A percentile compares a stretch with the other conserved stretches of the same genome.
Evolutionary conservation across 2,329 filamentous ascomycete species (phyloP).

Genomic region (Annulohypoxylon truncatum): DNA sequence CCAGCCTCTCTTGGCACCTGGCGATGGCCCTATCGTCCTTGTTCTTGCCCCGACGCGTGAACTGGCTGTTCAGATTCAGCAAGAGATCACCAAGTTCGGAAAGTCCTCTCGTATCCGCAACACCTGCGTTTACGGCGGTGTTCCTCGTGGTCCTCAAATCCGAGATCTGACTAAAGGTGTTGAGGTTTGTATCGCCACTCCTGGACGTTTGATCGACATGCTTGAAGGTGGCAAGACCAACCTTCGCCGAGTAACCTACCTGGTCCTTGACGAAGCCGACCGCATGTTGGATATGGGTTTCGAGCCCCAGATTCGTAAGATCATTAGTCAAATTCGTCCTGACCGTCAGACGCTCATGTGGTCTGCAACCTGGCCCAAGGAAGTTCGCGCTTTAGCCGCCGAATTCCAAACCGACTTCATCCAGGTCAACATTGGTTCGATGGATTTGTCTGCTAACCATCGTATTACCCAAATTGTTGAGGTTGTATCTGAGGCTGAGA

Average conservation of each 20-base stretch:
- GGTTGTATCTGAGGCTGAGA: slow-evolving; percentile 95
- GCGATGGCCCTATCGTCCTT: slow-evolving; percentile 95
- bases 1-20: slow-evolving; percentile 92
- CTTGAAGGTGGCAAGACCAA: slow-evolving; percentile 98
- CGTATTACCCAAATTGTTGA: slow-evolving; percentile 98
- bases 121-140: slow-evolving; percentile 98
- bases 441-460: slow-evolving; percentile 96
- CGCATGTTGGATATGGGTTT: slow-evolving; percentile 99
- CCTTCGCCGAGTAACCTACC: slow-evolving; percentile 95
- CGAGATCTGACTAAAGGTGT: slow-evolving; percentile 94
- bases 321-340: slow-evolving; percentile 95
- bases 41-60: slow-evolving; percentile 97
- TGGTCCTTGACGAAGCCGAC: slow-evolving; percentile 98
- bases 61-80: slow-evolving; percentile 97
- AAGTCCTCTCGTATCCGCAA: slow-evolving; percentile 98
- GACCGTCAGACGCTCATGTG: slow-evolving; percentile 99
- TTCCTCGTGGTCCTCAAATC: slow-evolving; percentile 97
- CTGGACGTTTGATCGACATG: slow-evolving; percentile 98
- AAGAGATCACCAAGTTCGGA: slow-evolving; percentile 98
- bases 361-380: slow-evolving; percentile 99
- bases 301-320: slow-evolving; percentile 99
- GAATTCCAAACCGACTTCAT: slow-evolving; percentile 97
- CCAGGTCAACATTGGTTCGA: slow-evolving; percentile 97
- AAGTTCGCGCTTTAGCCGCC: slow-evolving; percentile 89
- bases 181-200: slow-evolving; percentile 98